These are phyloP conservation scores for Plantago major DNA, from an alignment of 257 asterid genomes.

Conservation along the genomic window DNA sequence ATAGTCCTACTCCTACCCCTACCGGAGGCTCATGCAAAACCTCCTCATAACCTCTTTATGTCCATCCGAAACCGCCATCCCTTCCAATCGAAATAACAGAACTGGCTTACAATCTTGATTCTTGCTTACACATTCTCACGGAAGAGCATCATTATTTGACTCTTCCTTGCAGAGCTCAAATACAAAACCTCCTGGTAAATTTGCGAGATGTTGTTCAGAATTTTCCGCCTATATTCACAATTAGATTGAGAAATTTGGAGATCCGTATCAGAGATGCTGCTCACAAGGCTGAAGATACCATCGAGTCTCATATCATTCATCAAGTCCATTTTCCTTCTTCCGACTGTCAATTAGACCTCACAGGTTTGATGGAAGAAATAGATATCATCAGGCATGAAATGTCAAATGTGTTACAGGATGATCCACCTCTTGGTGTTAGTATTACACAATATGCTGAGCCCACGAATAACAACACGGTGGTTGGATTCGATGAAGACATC, in stretches of 20 bases:
- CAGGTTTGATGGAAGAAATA: not conserved
- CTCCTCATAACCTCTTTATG: no score
- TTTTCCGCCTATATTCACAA: not conserved
- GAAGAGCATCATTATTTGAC: not conserved
- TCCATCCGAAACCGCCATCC: no score
- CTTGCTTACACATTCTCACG: not conserved
- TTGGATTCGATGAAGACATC: not conserved
- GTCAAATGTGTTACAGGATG: not conserved
- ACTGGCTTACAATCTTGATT: conserved; percentile 9
- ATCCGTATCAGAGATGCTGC: not conserved
- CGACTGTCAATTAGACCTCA: no score
- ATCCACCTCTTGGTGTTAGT: no score
- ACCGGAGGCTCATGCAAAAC: no score
- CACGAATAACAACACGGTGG: not conserved
- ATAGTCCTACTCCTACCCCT: no score
- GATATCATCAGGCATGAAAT: not conserved
- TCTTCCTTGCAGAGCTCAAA: not conserved
- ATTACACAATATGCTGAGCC: not conserved
- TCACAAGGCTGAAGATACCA: not conserved
- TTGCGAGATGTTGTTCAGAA: not conserved
- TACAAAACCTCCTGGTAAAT: not conserved
- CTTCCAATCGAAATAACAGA: no score
- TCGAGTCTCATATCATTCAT: not conserved
- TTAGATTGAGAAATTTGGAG: not conserved
- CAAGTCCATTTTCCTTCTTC: no score